Conservation (phyloP, 2,329 filamentous ascomycete genomes). For the Pleochaeta shiraiana region DNA sequence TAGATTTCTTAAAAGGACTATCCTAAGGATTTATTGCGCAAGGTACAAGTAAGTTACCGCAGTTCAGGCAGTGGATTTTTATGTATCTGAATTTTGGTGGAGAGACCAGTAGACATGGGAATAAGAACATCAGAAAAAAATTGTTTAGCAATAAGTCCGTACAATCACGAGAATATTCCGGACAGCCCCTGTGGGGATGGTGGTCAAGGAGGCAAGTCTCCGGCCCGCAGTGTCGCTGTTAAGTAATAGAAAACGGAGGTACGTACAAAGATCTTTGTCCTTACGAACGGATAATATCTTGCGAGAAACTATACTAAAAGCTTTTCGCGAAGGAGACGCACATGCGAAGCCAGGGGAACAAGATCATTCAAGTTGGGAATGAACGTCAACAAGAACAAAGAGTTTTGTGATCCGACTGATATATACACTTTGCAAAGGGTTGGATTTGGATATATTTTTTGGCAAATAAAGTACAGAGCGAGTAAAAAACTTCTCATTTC, state of each 20-base stretch:
- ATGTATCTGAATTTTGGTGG: too few relatives aligned
- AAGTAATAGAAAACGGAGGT: neutral
- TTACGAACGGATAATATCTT: neutral
- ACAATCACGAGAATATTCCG: neutral
- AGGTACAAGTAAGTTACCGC: too few relatives aligned
- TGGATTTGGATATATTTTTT: neutral
- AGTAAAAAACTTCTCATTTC: neutral
- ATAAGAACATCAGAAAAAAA: neutral
- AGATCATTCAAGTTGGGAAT: neutral
- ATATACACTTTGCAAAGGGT: neutral
- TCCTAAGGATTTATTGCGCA: too few relatives aligned
- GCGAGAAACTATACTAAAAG: neutral
- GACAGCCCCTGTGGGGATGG: neutral
- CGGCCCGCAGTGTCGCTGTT: neutral
- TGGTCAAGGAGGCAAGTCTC: neutral
- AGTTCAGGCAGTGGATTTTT: too few relatives aligned
- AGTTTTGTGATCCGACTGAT: neutral
- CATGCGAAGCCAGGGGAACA: neutral
- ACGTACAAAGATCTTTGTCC: neutral
- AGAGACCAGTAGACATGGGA: neutral
- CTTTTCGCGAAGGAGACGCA: neutral
- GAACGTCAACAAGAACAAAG: neutral
- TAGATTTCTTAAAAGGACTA: too few relatives aligned
- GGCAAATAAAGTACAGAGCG: neutral
- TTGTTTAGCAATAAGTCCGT: neutral